phyloP scores from a whole-genome alignment of 2,329 filamentous ascomycete genomes.

The Aspergillus sp. region DNA sequence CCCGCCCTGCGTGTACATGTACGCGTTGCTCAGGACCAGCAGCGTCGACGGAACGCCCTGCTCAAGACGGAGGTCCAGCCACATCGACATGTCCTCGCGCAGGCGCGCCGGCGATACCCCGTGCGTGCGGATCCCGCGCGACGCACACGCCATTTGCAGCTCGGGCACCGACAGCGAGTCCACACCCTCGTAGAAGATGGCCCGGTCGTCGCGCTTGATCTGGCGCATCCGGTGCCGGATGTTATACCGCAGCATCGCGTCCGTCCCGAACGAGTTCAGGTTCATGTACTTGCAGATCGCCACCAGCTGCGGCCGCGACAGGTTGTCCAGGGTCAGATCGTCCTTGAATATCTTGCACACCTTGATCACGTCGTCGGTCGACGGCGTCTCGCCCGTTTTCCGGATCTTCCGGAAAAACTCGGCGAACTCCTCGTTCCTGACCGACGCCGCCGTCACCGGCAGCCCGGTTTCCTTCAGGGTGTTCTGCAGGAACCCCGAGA shows the following conservation, averaged over 20 bases:
- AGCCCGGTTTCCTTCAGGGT: slow-evolving; percentile 90
- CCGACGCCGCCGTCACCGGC: slow-evolving; percentile 71
- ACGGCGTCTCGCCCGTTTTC: slow-evolving; percentile 81
- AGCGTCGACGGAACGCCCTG: slow-evolving; percentile 95
- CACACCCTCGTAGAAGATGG: slow-evolving; percentile 88
- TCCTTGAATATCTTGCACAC: slow-evolving; percentile 99
- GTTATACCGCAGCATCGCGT: slow-evolving; percentile 95
- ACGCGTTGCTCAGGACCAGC: slow-evolving; percentile 90
- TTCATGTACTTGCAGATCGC: slow-evolving; percentile 99
- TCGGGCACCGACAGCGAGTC: slow-evolving; percentile 88
- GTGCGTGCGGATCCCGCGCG: slow-evolving; percentile 84
- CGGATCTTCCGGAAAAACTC: slow-evolving; percentile 97
- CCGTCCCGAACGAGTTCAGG: slow-evolving; percentile 90
- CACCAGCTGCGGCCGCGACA: slow-evolving; percentile 88
- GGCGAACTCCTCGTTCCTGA: slow-evolving; percentile 86
- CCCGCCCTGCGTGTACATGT: slow-evolving; percentile 73
- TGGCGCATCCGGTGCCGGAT: slow-evolving; percentile 96
- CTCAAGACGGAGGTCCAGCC: slow-evolving; percentile 87
- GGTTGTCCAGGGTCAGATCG: slow-evolving; percentile 91
- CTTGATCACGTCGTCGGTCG: slow-evolving; percentile 86
- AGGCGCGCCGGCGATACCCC: slow-evolving; percentile 82
- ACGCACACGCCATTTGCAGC: slow-evolving; percentile 83
- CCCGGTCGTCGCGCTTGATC: slow-evolving; percentile 95
- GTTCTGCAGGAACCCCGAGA: slow-evolving; percentile 78
- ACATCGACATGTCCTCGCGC: slow-evolving; percentile 81